A percentile compares a stretch with the other conserved stretches of the same genome.
Evolutionary conservation across 805 yeast genomes (phyloP).

Genomic region (Nakazawaea laoshanensis): DNA sequence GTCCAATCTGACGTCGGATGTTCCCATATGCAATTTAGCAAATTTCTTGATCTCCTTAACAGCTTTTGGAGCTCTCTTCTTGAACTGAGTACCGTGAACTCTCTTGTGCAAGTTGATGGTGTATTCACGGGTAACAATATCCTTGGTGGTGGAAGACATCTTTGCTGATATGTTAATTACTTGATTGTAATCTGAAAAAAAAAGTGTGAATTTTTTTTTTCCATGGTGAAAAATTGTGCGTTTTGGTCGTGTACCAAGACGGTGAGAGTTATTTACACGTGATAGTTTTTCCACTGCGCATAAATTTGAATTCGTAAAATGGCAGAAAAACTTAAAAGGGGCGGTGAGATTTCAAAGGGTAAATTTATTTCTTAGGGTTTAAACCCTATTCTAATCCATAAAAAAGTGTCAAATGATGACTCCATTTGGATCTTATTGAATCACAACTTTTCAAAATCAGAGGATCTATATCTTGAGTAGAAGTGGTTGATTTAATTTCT

Average conservation of each 20-base stretch:
- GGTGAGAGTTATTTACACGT: too few relatives aligned
- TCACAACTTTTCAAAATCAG: neutral
- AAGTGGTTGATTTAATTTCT: conserved; percentile 5
- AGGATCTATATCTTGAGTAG: too few relatives aligned
- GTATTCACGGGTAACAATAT: conserved; percentile 99
- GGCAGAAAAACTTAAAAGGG: neutral
- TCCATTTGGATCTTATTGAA: conserved; percentile 17
- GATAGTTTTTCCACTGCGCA: too few relatives aligned
- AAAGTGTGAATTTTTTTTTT: too few relatives aligned
- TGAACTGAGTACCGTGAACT: conserved; percentile 98
- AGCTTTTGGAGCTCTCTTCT: conserved; percentile 99
- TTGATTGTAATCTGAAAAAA: too few relatives aligned
- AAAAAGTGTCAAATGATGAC: conserved; percentile 17
- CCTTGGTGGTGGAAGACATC: conserved; percentile 44
- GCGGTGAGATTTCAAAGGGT: neutral
- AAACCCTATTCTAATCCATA: conserved; percentile 28
- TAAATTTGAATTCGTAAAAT: neutral
- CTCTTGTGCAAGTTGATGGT: conserved; percentile 99
- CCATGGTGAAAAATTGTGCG: too few relatives aligned
- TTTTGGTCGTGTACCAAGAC: too few relatives aligned
- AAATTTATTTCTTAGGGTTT: too few relatives aligned
- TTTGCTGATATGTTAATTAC: too few relatives aligned
- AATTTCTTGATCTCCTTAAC: conserved; percentile 98
- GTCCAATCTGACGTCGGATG: conserved; percentile 97
- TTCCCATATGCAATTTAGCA: conserved; percentile 98